Conservation (phyloP, 306 rosid genomes). For the Malus fusca region DNA sequence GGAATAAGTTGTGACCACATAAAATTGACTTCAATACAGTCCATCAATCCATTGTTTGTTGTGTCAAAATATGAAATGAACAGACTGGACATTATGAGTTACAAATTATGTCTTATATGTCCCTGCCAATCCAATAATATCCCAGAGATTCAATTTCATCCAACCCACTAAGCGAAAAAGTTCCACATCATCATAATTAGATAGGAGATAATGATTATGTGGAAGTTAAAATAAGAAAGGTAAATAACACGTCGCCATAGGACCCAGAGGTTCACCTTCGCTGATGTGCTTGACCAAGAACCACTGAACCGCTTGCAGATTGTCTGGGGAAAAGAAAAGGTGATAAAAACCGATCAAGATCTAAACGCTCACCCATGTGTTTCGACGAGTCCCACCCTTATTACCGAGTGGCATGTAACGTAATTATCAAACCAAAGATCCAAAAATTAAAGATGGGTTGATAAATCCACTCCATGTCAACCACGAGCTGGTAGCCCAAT, state of each 20-base stretch:
- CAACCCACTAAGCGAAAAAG: not conserved
- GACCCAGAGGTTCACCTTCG: not conserved
- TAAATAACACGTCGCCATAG: not conserved
- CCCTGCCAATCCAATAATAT: too few species aligned
- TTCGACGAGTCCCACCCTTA: constrained; percentile 10
- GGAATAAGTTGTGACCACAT: too few species aligned
- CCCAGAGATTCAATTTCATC: too few species aligned
- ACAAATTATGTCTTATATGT: too few species aligned
- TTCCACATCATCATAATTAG: not conserved
- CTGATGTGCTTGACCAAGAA: constrained; percentile 10
- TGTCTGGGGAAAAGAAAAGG: not conserved
- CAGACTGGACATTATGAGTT: too few species aligned
- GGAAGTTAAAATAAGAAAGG: not conserved
- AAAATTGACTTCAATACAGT: too few species aligned
- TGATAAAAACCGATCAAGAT: not conserved
- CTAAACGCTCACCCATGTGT: constrained; percentile 23
- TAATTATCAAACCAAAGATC: constrained; percentile 1
- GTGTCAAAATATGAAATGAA: too few species aligned
- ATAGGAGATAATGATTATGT: not conserved
- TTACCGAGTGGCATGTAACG: constrained; percentile 13
- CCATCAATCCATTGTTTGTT: too few species aligned
- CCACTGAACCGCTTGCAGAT: constrained; percentile 3
- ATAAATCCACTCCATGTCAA: too few species aligned
- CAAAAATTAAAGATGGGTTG: too few species aligned
- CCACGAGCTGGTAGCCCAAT: too few species aligned